Evolutionary conservation across 106 monocot species (phyloP).

Genomic region (Dendrobium chrysotoxum): DNA sequence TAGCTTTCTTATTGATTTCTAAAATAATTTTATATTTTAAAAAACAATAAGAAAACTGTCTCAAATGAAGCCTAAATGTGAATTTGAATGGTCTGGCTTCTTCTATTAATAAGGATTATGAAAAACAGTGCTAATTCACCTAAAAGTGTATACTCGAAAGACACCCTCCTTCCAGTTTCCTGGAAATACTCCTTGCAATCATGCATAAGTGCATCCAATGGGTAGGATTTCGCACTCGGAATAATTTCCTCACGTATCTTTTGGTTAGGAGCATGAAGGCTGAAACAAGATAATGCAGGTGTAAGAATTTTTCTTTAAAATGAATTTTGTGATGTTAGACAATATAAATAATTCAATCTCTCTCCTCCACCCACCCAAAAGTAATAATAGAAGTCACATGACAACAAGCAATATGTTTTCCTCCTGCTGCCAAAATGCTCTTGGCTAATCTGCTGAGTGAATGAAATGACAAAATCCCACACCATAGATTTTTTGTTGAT

Average conservation of each 20-base stretch:
- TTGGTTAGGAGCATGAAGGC: conserved; percentile 94
- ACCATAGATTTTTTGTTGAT: neutral
- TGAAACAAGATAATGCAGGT: conserved; percentile 12
- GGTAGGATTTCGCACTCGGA: conserved; percentile 91
- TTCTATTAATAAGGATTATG: neutral
- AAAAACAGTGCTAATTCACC: conserved; percentile 24
- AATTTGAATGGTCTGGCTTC: neutral
- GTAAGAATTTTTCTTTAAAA: neutral
- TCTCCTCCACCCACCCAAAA: neutral
- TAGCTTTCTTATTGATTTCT: no score
- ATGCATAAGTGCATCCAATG: conserved; percentile 64
- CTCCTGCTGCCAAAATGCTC: neutral
- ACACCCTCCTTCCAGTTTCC: conserved; percentile 75
- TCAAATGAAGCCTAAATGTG: neutral
- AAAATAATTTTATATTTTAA: no score
- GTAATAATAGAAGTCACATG: neutral
- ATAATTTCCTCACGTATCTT: conserved; percentile 73
- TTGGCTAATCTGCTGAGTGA: neutral
- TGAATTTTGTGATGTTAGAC: neutral
- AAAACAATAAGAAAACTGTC: no score
- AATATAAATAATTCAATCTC: neutral
- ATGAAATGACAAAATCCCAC: neutral
- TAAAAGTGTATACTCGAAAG: conserved; percentile 93
- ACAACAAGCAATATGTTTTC: neutral
- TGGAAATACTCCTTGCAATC: conserved; percentile 84